Percentiles rank a stretch among this genome's conserved stretches.
Evolutionary conservation across 768 basidiomycete species (phyloP).

Genomic region (Amanita rubescens): DNA sequence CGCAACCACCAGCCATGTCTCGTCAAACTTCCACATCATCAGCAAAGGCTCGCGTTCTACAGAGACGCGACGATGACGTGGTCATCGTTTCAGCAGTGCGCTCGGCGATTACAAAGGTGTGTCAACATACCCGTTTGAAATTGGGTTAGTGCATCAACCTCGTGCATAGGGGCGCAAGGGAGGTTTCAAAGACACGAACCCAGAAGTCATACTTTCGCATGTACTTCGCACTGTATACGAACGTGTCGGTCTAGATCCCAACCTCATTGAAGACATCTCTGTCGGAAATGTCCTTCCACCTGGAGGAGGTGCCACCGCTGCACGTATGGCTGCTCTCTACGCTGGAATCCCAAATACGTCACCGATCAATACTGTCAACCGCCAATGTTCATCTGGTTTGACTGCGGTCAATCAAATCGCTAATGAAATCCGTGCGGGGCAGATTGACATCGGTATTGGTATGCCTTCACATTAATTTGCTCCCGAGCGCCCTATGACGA

Average conservation of each 20-base stretch:
- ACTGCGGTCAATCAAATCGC: slow-evolving; percentile 79
- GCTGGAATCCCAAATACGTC: slow-evolving; percentile 78
- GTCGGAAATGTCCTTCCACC: slow-evolving; percentile 89
- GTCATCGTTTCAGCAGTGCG: slow-evolving; percentile 87
- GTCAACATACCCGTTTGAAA: slow-evolving; percentile 11
- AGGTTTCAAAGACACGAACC: slow-evolving; percentile 85
- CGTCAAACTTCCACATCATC: slow-evolving; percentile 25
- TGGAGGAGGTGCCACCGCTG: slow-evolving; percentile 72
- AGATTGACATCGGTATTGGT: slow-evolving; percentile 91
- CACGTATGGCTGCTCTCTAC: slow-evolving; percentile 82
- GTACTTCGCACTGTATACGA: slow-evolving; percentile 70
- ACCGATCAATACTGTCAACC: slow-evolving; percentile 76
- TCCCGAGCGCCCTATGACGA: slow-evolving; percentile 1
- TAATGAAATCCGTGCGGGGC: slow-evolving; percentile 66
- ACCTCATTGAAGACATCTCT: slow-evolving; percentile 74
- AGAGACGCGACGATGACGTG: slow-evolving; percentile 77
- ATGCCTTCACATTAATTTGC: slow-evolving; percentile 16
- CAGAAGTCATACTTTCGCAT: slow-evolving; percentile 73
- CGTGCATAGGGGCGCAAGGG: slow-evolving; percentile 67
- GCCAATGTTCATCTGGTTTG: slow-evolving; percentile 87
- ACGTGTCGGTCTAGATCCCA: slow-evolving; percentile 64
- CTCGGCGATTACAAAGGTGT: slow-evolving; percentile 87
- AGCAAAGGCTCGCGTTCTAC: slow-evolving; percentile 53
- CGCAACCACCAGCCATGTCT: slow-evolving; percentile 20
- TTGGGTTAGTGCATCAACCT: not conserved